Conservation (phyloP, 2,329 filamentous ascomycete genomes). For the Alternaria gansuensis region DNA sequence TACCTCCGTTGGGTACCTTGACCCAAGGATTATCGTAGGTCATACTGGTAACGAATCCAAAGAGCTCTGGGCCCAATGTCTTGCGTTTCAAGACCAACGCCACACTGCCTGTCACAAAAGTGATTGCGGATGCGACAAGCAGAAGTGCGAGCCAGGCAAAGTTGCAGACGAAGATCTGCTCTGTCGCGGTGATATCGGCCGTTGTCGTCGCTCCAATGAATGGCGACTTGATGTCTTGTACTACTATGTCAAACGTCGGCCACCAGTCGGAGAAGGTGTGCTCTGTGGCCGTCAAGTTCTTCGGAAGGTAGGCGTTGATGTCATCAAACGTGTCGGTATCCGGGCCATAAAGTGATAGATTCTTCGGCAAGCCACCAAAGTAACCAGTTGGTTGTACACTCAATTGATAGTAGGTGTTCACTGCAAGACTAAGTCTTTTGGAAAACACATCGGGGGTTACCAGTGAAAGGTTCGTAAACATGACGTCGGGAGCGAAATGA, state of each 20-base stretch:
- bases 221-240: conserved; percentile 11
- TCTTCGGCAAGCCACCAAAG: conserved; percentile 32
- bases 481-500: not conserved
- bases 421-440: conserved; percentile 25
- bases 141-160: conserved; percentile 43
- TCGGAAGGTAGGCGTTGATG: conserved; percentile 35
- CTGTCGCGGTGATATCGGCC: conserved; percentile 14
- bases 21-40: conserved; percentile 51
- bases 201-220: conserved; percentile 45
- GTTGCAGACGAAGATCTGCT: conserved; percentile 42
- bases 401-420: conserved; percentile 50
- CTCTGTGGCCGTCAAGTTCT: conserved; percentile 28
- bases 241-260: conserved; percentile 5
- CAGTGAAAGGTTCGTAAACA: conserved; percentile 26
- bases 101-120: conserved; percentile 31
- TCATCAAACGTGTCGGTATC: conserved; percentile 38
- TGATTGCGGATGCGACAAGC: conserved; percentile 26
- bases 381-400: conserved; percentile 36
- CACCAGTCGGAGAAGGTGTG: conserved; percentile 32
- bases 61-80: conserved; percentile 47
- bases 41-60: conserved; percentile 51
- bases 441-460: conserved; percentile 33
- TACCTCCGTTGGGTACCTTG: conserved; percentile 41
- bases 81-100: conserved; percentile 38
- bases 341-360: conserved; percentile 39